Percentiles rank a stretch among this genome's conserved stretches.
These are phyloP conservation scores for Magnaporthales sp. DNA, from an alignment of 2,329 filamentous ascomycete species.

Conservation along the genomic window DNA sequence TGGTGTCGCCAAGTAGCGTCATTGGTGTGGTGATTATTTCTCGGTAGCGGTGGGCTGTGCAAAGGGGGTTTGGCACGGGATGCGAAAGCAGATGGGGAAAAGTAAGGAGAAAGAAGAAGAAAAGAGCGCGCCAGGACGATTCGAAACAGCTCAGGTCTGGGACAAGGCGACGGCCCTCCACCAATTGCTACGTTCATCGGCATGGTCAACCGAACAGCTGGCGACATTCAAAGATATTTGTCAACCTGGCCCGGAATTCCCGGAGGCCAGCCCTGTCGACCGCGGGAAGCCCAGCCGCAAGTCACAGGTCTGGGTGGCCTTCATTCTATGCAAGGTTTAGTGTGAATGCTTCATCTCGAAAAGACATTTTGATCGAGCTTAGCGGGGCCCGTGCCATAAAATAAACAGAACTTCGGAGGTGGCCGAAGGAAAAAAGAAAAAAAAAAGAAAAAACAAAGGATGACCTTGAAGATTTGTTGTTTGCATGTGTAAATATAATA, in stretches of 20 bases:
- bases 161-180: background rate
- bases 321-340: no score
- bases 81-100: background rate
- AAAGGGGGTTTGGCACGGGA: background rate
- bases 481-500: background rate
- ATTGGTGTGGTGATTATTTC: background rate
- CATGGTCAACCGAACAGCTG: background rate
- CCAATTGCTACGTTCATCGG: background rate
- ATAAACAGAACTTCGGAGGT: no score
- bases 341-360: no score
- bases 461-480: background rate
- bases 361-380: no score
- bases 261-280: background rate
- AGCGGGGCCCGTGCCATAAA: no score
- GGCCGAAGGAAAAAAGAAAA: no score
- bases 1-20: background rate
- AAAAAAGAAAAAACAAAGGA: background rate
- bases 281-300: background rate
- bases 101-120: background rate
- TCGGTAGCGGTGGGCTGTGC: background rate
- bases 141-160: background rate
- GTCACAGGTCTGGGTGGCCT: background rate
- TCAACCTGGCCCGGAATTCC: background rate
- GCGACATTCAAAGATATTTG: background rate
- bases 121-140: background rate